Base-by-base conservation (phyloP, 2,329 filamentous ascomycete genomes). In the Exserohilum rostratum region DNA sequence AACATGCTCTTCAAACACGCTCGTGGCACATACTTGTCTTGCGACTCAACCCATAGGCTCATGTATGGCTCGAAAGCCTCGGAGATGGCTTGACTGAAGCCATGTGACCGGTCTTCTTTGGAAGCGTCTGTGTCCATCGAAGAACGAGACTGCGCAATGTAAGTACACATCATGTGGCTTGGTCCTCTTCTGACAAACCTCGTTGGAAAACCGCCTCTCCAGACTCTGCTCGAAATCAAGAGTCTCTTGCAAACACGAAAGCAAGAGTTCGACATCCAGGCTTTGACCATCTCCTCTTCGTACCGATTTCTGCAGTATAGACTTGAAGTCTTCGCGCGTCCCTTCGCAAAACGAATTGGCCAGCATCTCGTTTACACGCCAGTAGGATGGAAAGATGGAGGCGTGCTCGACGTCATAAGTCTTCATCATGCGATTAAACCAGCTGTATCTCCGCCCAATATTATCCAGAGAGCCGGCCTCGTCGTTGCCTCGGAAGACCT, bases 51-150 rank as follows among this genome's bases (percentile, higher is more conserved):
- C 95, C 95, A 99, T 3, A 99, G 80, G 71, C 91, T 96, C 61
- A 99, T 83, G 74, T 98, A 99, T 1, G 95, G 95, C 76, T 98
- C 95, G 69, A 99, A 99, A 0, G 95, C 95, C 58, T 96, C 91
- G 0, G 95, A 98, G 57, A 99, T 96, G 3, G 91, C 88, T 51
- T 96, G 91, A 50, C 90, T 89, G 73, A 97, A 97, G 50, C 85
- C 88, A 17, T 90, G 87, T 0, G 87, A 80, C 63, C 87, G 87
- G 47, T 92, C 90, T 56, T 93, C 90, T 7, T 85, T 80, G 1
- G 91, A 96, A 57, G 87, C 89, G 27, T 96, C 84, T 0, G 93
- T 98, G 72, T 99, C 95, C 52, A 96, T 92, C 37, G 93, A 98
- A 13, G 87, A 87, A 53, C 88, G 83, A 11, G 91, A 86, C 33